phyloP scores from a whole-genome alignment of 148 eudicot genomes.

The Heliamphora exappendiculata region DNA sequence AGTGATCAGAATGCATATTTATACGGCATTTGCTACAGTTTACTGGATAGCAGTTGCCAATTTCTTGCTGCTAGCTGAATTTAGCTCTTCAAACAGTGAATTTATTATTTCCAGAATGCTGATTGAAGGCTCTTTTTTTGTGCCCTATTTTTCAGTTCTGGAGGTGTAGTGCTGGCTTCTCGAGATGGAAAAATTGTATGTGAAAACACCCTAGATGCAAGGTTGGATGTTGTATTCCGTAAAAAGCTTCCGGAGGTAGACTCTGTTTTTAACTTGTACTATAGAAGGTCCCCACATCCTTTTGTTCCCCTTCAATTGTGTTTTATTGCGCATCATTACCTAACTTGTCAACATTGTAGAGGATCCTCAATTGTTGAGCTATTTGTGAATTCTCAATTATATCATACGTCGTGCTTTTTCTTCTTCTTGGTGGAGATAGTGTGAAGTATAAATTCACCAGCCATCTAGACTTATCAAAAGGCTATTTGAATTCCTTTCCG shows the following conservation, averaged over 20 bases:
- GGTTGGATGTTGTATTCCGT: slow-evolving; percentile 88
- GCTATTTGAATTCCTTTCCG: neutral
- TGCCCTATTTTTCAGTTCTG: slow-evolving; percentile 53
- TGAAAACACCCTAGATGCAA: slow-evolving; percentile 92
- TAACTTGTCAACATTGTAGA: neutral
- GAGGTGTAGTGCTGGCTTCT: slow-evolving; percentile 95
- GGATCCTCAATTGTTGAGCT: neutral
- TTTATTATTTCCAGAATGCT: slow-evolving; percentile 3
- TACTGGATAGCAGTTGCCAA: neutral
- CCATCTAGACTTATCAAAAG: neutral
- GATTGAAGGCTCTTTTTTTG: neutral
- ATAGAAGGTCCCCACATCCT: neutral
- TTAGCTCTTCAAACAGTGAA: neutral
- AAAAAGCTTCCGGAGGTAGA: slow-evolving; percentile 87
- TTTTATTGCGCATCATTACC: neutral
- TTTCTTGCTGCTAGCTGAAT: neutral
- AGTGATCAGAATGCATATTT: neutral
- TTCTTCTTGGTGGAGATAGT: neutral
- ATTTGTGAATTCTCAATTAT: neutral
- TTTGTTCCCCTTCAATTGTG: neutral
- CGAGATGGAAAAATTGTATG: slow-evolving; percentile 94
- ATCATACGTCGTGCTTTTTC: too few species aligned
- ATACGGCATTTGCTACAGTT: neutral
- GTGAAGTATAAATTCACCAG: neutral
- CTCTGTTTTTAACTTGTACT: neutral